Percentiles rank a stretch among this genome's conserved stretches.
phyloP scores from a whole-genome alignment of 495 filamentous ascomycete genomes.

The Daldinia loculata region DNA sequence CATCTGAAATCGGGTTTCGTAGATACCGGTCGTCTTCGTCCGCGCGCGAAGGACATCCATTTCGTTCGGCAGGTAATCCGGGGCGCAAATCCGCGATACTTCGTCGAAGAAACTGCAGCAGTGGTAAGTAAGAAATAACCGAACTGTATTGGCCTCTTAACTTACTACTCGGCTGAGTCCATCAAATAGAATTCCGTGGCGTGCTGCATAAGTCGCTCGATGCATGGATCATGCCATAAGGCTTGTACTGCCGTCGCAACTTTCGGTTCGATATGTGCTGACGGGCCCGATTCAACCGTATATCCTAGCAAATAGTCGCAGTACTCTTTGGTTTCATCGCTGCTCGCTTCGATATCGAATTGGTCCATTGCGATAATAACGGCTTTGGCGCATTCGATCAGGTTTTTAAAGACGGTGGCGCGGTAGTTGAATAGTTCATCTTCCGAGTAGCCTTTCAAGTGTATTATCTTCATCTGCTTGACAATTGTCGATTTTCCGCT shows the following conservation, averaged over 20 bases:
- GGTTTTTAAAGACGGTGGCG: slow-evolving; percentile 96
- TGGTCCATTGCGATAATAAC: slow-evolving; percentile 88
- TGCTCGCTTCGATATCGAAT: slow-evolving; percentile 79
- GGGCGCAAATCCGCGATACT: slow-evolving; percentile 81
- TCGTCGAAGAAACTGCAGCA: slow-evolving; percentile 88
- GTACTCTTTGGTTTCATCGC: slow-evolving; percentile 73
- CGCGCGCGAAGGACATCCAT: slow-evolving; percentile 92
- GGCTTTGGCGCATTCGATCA: slow-evolving; percentile 93
- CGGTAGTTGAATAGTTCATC: slow-evolving; percentile 94
- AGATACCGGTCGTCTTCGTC: slow-evolving; percentile 99
- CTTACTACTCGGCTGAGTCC: slow-evolving; percentile 99
- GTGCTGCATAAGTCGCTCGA: slow-evolving; percentile 85
- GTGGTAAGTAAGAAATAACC: slow-evolving; percentile 20
- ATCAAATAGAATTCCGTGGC: slow-evolving; percentile 99
- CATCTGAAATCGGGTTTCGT: slow-evolving; percentile 98
- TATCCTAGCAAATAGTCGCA: slow-evolving; percentile 86
- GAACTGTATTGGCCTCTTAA: slow-evolving; percentile 12
- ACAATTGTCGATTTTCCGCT: slow-evolving; percentile 99
- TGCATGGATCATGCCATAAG: slow-evolving; percentile 89
- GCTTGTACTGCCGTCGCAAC: slow-evolving; percentile 84
- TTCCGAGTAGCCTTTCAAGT: slow-evolving; percentile 92
- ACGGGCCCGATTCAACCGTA: slow-evolving; percentile 87
- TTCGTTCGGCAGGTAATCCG: slow-evolving; percentile 88
- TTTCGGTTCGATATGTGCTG: slow-evolving; percentile 77
- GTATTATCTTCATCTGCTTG: slow-evolving; percentile 99